These are phyloP conservation scores for Nakaseomyces delphensis DNA, from an alignment of 1,139 yeast species.

Conservation along the genomic window DNA sequence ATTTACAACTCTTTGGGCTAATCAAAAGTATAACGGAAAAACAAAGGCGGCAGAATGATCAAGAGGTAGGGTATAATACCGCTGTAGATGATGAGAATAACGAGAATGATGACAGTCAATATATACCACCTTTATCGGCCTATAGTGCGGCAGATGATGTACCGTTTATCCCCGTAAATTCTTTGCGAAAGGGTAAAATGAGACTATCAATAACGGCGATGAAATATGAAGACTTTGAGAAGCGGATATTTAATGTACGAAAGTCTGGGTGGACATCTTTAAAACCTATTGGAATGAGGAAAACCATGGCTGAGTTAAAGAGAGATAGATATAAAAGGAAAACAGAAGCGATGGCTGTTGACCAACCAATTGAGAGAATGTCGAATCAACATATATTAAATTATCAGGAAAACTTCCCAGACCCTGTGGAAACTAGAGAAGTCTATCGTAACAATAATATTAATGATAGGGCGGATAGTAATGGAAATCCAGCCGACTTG, in stretches of 20 bases:
- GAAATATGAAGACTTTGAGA: slow-evolving; percentile 12
- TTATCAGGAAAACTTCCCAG: background rate
- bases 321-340: slow-evolving; percentile 6
- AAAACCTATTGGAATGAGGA: slow-evolving; percentile 25
- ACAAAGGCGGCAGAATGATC: background rate
- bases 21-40: background rate
- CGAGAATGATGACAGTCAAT: slow-evolving; percentile 3
- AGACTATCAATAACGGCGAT: slow-evolving; percentile 13
- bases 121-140: slow-evolving; percentile 16
- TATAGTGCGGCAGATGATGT: slow-evolving; percentile 13
- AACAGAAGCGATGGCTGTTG: background rate
- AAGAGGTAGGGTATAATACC: background rate
- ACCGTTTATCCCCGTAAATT: slow-evolving; percentile 12
- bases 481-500: background rate
- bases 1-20: background rate
- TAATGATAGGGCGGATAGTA: background rate
- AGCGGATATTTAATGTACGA: slow-evolving; percentile 13
- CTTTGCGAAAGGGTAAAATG: slow-evolving; percentile 4
- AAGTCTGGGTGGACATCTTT: slow-evolving; percentile 21
- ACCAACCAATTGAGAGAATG: background rate
- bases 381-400: background rate
- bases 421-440: background rate
- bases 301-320: slow-evolving; percentile 13
- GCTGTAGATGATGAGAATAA: background rate
- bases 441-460: background rate